Evolutionary conservation across 805 yeast genomes (phyloP).

Genomic region (Starmera dryadoides): DNA sequence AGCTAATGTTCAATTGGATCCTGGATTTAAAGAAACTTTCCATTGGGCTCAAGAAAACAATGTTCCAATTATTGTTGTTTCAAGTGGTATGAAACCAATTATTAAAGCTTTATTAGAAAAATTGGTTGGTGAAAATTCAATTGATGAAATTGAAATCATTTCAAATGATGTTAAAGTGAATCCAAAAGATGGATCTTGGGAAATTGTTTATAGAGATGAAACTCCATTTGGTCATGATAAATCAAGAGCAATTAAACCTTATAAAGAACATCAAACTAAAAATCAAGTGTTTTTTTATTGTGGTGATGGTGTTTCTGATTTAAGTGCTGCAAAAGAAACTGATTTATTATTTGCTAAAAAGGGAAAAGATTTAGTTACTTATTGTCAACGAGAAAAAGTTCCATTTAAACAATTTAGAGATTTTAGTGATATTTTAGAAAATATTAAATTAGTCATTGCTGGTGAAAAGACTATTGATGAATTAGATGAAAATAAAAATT

Average conservation of each 20-base stretch:
- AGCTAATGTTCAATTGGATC: constrained; percentile 68
- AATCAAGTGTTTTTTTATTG: constrained; percentile 78
- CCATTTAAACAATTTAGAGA: constrained; percentile 80
- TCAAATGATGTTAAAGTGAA: constrained; percentile 66
- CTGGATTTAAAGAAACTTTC: constrained; percentile 81
- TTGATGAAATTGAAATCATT: constrained; percentile 66
- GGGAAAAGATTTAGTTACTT: constrained; percentile 84
- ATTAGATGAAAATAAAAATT: constrained; percentile 23
- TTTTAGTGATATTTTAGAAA: constrained; percentile 66
- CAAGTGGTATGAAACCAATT: constrained; percentile 91
- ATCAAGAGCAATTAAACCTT: constrained; percentile 61
- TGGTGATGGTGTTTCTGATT: constrained; percentile 96
- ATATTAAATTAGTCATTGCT: constrained; percentile 47
- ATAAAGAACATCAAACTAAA: constrained; percentile 21
- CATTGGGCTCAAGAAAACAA: constrained; percentile 65
- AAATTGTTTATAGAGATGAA: constrained; percentile 78
- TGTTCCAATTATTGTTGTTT: constrained; percentile 82
- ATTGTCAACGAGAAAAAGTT: constrained; percentile 71
- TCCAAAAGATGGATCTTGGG: constrained; percentile 62
- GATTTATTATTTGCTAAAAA: constrained; percentile 88
- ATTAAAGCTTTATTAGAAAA: constrained; percentile 69
- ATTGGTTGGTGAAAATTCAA: constrained; percentile 72
- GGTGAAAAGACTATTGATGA: constrained; percentile 30
- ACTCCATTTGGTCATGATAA: constrained; percentile 94
- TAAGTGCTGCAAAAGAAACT: constrained; percentile 93